These are phyloP conservation scores for Volvox reticuliferus DNA, from an alignment of 139 green algal species.

Conservation along the genomic window DNA sequence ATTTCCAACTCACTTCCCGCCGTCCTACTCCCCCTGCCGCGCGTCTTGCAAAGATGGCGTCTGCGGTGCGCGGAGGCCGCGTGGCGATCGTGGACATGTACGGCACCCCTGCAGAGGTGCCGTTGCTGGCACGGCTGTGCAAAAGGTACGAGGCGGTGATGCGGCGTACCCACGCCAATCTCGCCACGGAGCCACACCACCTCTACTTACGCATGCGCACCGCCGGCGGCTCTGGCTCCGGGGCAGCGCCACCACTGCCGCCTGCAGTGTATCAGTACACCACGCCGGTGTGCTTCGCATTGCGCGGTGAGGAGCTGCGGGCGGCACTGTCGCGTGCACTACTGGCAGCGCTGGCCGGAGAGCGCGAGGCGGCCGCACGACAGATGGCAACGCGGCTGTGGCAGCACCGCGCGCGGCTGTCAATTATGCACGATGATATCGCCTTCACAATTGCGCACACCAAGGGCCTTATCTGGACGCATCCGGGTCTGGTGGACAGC, in stretches of 20 bases:
- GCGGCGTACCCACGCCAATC: conserved; percentile 28
- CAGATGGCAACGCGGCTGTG: conserved; percentile 30
- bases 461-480: conserved; percentile 26
- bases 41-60: not conserved
- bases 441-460: conserved; percentile 53
- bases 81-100: conserved; percentile 45
- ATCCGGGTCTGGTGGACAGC: conserved; percentile 46
- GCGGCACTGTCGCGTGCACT: not conserved
- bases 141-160: conserved; percentile 48
- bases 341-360: not conserved
- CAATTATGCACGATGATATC: conserved; percentile 26
- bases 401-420: not conserved
- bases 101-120: conserved; percentile 32
- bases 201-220: conserved; percentile 36
- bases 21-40: too few species aligned
- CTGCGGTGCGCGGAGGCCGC: not conserved
- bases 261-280: conserved; percentile 33
- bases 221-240: not conserved
- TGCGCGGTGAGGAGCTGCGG: conserved; percentile 38
- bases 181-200: conserved; percentile 35
- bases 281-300: conserved; percentile 48
- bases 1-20: too few species aligned
- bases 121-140: conserved; percentile 32
- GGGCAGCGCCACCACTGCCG: not conserved
- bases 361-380: conserved; percentile 25